Evolutionary conservation across 176 grass and related monocot species (phyloP), one percentile per base, ranked within the genome.

Genomic region (Puccinellia tenuiflora): DNA sequence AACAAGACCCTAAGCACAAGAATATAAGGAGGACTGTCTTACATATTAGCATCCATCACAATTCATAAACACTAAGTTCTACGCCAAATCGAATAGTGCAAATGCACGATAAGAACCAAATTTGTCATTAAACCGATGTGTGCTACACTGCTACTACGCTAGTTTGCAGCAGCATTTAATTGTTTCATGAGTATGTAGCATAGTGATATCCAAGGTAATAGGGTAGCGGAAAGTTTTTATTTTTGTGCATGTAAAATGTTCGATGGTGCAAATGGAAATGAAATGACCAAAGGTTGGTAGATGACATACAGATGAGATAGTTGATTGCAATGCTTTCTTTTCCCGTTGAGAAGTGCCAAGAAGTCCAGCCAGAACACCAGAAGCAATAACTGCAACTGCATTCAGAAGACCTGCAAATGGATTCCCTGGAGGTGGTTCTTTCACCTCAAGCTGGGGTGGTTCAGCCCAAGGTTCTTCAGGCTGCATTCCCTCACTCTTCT

Each of bases 311-410:
- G 88, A 78, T 81, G 85, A 86, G 46, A 99, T 85, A 50, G 57
- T 88, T 50, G 81, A 92, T 77, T 96, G 80, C 75, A 92, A 82
- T 4, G 65, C 78, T 59, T 88, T 56, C 81, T 93, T 99, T 77
- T 96, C 96, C 80, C 88, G 85, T 78, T 87, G 91, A 81, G 91
- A 93, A 54, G 83, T 86, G 34, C 83, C 88, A 87, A 95, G 87
- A 86, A 99, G 67, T 83, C 91, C 93, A 88, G 89, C 83, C 3
- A 99, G 84, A 89, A 96, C 85, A 74, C 93, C 96, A 43, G 93
- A 88, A 64, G 85, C 91, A 84, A 95, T 72, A 83, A 96, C 85
- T 79, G 91, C 93, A 79, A 96, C 60, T 64, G 48, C 77, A 87
- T 92, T 99, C 59, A 99, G 77, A 46, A 92, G 39, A 87, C 79